These are phyloP conservation scores for Phytophthora sojae DNA, from an alignment of 352 stramenopile genomes.

Conservation along the genomic window DNA sequence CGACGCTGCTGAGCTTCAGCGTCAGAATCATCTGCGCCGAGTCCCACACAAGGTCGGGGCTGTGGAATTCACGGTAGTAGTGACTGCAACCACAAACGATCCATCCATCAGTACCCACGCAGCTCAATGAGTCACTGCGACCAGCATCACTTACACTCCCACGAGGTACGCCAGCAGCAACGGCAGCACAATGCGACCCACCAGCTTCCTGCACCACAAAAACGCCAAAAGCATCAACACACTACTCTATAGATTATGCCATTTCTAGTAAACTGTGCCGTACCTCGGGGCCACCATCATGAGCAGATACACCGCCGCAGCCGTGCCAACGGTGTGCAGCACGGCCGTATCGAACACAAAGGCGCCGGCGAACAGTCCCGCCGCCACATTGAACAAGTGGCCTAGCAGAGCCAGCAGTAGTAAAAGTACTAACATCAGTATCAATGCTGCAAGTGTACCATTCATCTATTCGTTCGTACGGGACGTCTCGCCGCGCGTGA, in stretches of 20 bases:
- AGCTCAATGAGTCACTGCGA: background rate
- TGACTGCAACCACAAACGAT: conserved; percentile 49
- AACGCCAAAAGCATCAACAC: background rate
- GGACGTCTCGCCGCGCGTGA: conserved; percentile 59
- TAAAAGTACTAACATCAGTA: background rate
- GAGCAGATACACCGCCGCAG: conserved; percentile 68
- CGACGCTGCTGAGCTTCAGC: conserved; percentile 82
- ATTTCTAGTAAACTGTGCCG: conserved; percentile 1
- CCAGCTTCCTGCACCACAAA: conserved; percentile 49
- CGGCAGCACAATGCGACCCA: conserved; percentile 72
- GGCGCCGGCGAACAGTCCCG: conserved; percentile 66
- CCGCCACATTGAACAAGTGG: conserved; percentile 74
- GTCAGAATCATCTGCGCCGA: conserved; percentile 89
- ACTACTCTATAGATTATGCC: conserved; percentile 8
- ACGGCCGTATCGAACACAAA: conserved; percentile 88
- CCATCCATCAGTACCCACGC: conserved; percentile 1
- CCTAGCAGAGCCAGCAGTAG: conserved; percentile 34
- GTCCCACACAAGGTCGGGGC: conserved; percentile 85
- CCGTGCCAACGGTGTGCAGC: conserved; percentile 74
- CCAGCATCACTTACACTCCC: conserved; percentile 47
- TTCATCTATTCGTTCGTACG: conserved; percentile 43
- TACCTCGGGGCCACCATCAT: conserved; percentile 74
- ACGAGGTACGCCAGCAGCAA: conserved; percentile 76
- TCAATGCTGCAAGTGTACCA: background rate
- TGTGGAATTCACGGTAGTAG: conserved; percentile 88